Base-by-base conservation (phyloP, 805 yeast species). In the Cyberlindnera mississippiensis region DNA sequence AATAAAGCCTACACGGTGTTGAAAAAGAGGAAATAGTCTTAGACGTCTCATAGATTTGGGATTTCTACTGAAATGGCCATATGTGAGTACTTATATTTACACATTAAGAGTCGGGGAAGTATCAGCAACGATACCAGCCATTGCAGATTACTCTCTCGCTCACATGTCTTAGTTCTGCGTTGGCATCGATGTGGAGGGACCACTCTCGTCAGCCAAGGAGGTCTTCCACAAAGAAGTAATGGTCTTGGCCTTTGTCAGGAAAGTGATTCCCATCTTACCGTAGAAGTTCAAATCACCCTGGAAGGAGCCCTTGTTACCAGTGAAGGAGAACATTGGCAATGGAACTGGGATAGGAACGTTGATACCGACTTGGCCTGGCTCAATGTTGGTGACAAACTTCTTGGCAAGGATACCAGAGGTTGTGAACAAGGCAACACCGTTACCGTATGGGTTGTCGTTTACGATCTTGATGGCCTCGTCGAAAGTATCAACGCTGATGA, bases 281-380 rank as follows among this genome's bases (percentile, higher is more conserved):
- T 82, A 82, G 62, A 82, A 82, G 69, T 83, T 83, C 71, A 83
- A 73, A 59, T 83, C 89, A 28, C 90, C 90, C 51, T 82, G 69
- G 75, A 83, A 82, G 6, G 86, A 80, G 29, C 78, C 84, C 66
- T 80, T 80, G 62, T 76, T 77, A 20, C 90, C 90, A 11, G 90
- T 83, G 68, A 82, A 82, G 4, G 86, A 79, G 63, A 82, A 82
- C 85, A 83, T 80, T 45, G 90, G 89, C 60, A 83, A 67, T 37
- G 90, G 90, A 15, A 82, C 90, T 5, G 90, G 90, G 47, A 82
- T 83, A 13, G 90, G 89, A 28, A 82, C 87, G 55, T 82, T 82
- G 52, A 82, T 71, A 42, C 90, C 90, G 38, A 82, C 85, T 63
- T 82, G 89, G 26, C 90, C 90, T 42, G 82, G 78, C 45, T 80